phyloP scores from a whole-genome alignment of 176 grass and related monocot genomes.

The Puya raimondii region DNA sequence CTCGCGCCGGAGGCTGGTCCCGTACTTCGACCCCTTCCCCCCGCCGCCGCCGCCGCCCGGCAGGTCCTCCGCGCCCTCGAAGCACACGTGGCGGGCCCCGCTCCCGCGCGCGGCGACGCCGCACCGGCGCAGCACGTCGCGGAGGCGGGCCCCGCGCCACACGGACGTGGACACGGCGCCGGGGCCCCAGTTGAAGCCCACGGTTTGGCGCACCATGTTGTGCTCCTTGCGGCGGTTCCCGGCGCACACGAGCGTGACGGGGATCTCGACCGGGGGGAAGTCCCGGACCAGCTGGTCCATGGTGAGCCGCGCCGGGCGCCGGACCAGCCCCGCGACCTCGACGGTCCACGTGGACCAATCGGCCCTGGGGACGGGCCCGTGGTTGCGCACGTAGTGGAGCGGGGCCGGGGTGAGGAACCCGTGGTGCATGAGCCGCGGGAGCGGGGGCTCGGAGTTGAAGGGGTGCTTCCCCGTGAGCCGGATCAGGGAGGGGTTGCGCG shows the following conservation, averaged over 20 bases:
- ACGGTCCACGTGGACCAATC: constrained; percentile 69
- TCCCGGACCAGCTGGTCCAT: constrained; percentile 48
- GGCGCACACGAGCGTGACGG: constrained; percentile 65
- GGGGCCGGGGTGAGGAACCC: constrained; percentile 56
- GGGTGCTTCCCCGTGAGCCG: constrained; percentile 82
- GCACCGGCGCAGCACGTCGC: constrained; percentile 58
- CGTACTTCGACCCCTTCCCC: constrained; percentile 29
- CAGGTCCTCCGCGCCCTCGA: constrained; percentile 74
- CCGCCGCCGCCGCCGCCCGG: constrained; percentile 40
- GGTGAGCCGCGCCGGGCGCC: constrained; percentile 36
- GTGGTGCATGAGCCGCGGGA: constrained; percentile 44
- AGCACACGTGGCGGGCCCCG: constrained; percentile 49
- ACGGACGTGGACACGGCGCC: constrained; percentile 63
- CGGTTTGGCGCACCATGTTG: constrained; percentile 57
- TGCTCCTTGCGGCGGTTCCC: constrained; percentile 82
- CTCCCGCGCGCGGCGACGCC: constrained; percentile 25
- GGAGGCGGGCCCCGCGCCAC: constrained; percentile 60
- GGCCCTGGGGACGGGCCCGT: constrained; percentile 43
- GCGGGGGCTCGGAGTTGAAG: constrained; percentile 63
- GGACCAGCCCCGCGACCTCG: constrained; percentile 56
- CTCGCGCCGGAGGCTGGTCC: constrained; percentile 51
- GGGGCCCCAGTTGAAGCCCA: constrained; percentile 81
- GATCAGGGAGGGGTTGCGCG: constrained; percentile 51
- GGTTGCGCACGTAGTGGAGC: constrained; percentile 94
- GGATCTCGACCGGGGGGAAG: constrained; percentile 45